Percentiles rank a stretch among this genome's conserved stretches.
Evolutionary conservation across 1,284 basidiomycete species (phyloP).

Genomic region (Termitomyces sp.): DNA sequence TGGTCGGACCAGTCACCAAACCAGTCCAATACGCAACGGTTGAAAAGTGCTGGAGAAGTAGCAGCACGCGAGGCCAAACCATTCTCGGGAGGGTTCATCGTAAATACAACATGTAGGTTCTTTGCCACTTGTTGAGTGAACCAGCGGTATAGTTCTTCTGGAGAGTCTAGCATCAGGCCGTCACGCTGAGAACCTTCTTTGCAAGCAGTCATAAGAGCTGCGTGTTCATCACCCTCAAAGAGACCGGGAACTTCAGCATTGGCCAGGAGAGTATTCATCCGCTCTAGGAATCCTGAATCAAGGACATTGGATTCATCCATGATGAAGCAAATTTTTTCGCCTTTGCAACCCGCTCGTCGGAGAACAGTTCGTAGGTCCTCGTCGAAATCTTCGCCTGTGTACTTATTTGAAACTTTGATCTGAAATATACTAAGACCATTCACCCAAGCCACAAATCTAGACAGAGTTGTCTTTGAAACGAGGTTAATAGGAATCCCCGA

Average conservation of each 20-base stretch:
- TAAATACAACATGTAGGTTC: conserved; percentile 96
- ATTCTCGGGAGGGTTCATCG: conserved; percentile 98
- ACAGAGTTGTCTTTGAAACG: conserved; percentile 79
- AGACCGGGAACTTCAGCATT: conserved; percentile 99
- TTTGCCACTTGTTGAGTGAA: conserved; percentile 96
- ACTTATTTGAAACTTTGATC: conserved; percentile 98
- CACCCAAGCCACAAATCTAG: conserved; percentile 99
- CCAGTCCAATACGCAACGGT: conserved; percentile 97
- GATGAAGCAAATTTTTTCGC: conserved; percentile 99
- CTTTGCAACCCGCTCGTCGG: conserved; percentile 93
- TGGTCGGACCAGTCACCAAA: conserved; percentile 98
- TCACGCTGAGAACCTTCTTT: conserved; percentile 98
- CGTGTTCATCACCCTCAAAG: conserved; percentile 97
- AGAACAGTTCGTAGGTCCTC: conserved; percentile 94
- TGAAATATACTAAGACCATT: conserved; percentile 98
- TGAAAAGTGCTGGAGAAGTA: conserved; percentile 96
- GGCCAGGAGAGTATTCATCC: conserved; percentile 98
- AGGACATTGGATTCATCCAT: conserved; percentile 99
- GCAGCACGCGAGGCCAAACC: conserved; percentile 94
- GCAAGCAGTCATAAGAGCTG: conserved; percentile 95
- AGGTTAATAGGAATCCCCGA: conserved; percentile 1
- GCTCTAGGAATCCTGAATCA: conserved; percentile 96
- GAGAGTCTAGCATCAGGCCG: conserved; percentile 96
- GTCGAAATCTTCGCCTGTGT: conserved; percentile 97
- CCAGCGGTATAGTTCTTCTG: conserved; percentile 96